phyloP scores from a whole-genome alignment of 768 basidiomycete species.

The Pisolithus tinctorius region DNA sequence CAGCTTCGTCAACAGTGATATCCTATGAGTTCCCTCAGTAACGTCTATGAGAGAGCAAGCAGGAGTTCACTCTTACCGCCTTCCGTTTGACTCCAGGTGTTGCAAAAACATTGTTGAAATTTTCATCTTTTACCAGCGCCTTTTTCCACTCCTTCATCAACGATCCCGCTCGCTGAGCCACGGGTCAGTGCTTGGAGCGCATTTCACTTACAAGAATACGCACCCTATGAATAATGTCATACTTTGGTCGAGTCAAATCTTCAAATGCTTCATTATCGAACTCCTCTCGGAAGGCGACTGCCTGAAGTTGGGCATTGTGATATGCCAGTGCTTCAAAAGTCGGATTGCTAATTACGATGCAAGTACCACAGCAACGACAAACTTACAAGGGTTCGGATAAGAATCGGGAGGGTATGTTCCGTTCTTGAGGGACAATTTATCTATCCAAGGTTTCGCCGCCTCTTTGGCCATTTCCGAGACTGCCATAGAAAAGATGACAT shows the following conservation, averaged over 20 bases:
- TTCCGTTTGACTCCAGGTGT: slow-evolving; percentile 63
- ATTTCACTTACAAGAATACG: slow-evolving; percentile 5
- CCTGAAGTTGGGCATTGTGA: slow-evolving; percentile 87
- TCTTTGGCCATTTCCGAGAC: slow-evolving; percentile 65
- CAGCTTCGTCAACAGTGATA: slow-evolving; percentile 58
- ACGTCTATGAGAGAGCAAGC: neutral
- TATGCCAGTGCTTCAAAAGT: slow-evolving; percentile 61
- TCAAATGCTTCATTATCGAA: slow-evolving; percentile 73
- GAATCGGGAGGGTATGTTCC: slow-evolving; percentile 84
- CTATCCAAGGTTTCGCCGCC: slow-evolving; percentile 65
- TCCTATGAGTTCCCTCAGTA: slow-evolving; percentile 36
- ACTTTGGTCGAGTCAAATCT: slow-evolving; percentile 76
- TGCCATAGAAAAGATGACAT: slow-evolving; percentile 22
- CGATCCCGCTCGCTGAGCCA: slow-evolving; percentile 54
- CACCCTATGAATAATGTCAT: slow-evolving; percentile 76
- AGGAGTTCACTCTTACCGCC: slow-evolving; percentile 40
- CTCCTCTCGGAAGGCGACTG: slow-evolving; percentile 87
- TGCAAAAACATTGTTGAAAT: slow-evolving; percentile 46
- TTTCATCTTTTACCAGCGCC: slow-evolving; percentile 53
- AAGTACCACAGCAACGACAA: neutral
- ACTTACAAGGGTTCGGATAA: slow-evolving; percentile 84
- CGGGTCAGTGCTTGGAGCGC: neutral
- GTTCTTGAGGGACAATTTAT: slow-evolving; percentile 71
- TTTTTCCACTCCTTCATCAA: slow-evolving; percentile 69
- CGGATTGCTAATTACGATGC: neutral